Conservation (phyloP, 306 rosid genomes). For the Quercus cerris region DNA sequence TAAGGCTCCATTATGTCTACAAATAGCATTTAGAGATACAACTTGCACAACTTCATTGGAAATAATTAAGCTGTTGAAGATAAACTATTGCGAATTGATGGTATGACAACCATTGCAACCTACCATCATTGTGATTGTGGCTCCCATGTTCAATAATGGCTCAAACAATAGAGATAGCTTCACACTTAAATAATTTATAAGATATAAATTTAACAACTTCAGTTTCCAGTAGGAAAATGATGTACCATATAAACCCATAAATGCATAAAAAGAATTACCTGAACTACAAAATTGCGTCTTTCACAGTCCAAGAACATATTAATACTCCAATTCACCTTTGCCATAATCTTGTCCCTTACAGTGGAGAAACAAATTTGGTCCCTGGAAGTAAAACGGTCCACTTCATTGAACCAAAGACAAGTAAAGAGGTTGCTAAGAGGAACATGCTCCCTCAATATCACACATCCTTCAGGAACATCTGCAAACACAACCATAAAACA, state of each 20-base stretch:
- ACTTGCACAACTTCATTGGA: background rate
- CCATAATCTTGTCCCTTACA: slow-evolving; percentile 66
- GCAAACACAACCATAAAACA: slow-evolving; percentile 35
- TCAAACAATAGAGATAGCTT: background rate
- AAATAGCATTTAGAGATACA: background rate
- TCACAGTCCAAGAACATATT: slow-evolving; percentile 93
- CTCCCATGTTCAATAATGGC: background rate
- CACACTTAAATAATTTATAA: background rate
- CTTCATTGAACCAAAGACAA: slow-evolving; percentile 98
- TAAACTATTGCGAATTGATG: background rate
- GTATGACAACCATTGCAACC: background rate
- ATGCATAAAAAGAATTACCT: slow-evolving; percentile 44
- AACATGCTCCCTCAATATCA: slow-evolving; percentile 79
- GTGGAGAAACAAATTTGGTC: slow-evolving; percentile 88
- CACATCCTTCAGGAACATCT: slow-evolving; percentile 99
- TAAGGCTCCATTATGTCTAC: background rate
- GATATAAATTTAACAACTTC: background rate
- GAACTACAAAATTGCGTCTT: slow-evolving; percentile 84
- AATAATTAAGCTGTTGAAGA: background rate
- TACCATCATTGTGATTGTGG: background rate
- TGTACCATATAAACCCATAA: background rate
- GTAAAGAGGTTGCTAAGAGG: slow-evolving; percentile 89
- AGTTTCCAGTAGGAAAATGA: background rate
- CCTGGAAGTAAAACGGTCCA: slow-evolving; percentile 95
- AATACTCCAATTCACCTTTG: slow-evolving; percentile 62